Percentiles rank a stretch among this genome's conserved stretches.
These are phyloP conservation scores for Citrullus amarus DNA, from an alignment of 306 rosid species.

Conservation along the genomic window DNA sequence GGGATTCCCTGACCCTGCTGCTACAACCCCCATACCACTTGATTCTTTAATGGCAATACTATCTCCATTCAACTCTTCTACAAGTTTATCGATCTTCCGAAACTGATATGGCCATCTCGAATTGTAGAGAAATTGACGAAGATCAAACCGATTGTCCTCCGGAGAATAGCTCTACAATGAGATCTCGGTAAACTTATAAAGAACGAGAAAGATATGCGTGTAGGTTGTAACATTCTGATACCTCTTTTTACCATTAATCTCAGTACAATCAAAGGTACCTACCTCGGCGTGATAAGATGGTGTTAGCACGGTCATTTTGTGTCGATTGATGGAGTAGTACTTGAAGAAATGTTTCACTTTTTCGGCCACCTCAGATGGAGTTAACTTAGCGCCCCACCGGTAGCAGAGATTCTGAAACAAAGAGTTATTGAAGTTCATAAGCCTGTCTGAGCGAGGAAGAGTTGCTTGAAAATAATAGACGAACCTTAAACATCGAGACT, in stretches of 20 bases:
- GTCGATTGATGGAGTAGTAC: slow-evolving; percentile 86
- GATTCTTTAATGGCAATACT: slow-evolving; percentile 27
- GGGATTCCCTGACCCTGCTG: slow-evolving; percentile 93
- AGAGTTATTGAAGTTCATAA: not conserved
- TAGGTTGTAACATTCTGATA: not conserved
- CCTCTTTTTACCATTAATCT: not conserved
- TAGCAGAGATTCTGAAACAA: slow-evolving; percentile 67
- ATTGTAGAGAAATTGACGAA: slow-evolving; percentile 78
- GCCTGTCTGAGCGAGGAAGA: not conserved
- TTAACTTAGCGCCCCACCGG: slow-evolving; percentile 70
- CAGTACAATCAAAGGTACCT: slow-evolving; percentile 26
- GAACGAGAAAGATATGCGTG: not conserved
- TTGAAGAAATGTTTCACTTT: slow-evolving; percentile 92
- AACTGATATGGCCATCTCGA: slow-evolving; percentile 92
- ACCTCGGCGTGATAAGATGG: slow-evolving; percentile 99
- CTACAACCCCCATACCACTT: slow-evolving; percentile 84
- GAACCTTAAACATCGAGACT: slow-evolving; percentile 88
- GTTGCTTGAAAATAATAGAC: not conserved
- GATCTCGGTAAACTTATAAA: not conserved
- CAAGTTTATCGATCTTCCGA: slow-evolving; percentile 74
- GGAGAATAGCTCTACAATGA: slow-evolving; percentile 83
- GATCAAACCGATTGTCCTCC: slow-evolving; percentile 85
- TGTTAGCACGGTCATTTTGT: slow-evolving; percentile 82
- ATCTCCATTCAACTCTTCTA: slow-evolving; percentile 38
- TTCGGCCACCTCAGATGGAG: slow-evolving; percentile 82